Conservation (phyloP, 2,329 filamentous ascomycete species). For the Ceratocystis destructans region DNA sequence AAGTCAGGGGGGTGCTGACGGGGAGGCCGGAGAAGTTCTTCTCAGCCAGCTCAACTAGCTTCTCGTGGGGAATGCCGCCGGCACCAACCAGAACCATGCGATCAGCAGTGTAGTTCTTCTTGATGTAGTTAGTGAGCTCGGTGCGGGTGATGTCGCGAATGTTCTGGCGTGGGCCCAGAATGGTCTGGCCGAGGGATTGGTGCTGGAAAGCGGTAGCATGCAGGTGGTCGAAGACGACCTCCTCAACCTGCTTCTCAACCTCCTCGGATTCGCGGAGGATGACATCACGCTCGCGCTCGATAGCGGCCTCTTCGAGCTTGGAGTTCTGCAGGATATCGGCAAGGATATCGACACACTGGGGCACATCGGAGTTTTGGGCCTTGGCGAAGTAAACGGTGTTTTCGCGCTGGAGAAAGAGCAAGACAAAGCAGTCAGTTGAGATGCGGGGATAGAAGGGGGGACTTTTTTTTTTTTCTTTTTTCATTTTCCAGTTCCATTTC, state of each 20-base stretch:
- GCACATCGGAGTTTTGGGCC: slow-evolving; percentile 95
- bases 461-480: neutral
- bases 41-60: slow-evolving; percentile 91
- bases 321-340: slow-evolving; percentile 99
- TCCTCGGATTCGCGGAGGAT: slow-evolving; percentile 98
- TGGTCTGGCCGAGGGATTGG: slow-evolving; percentile 92
- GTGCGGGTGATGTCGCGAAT: slow-evolving; percentile 88
- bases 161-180: slow-evolving; percentile 95
- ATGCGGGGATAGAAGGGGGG: slow-evolving; percentile 3
- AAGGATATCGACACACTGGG: slow-evolving; percentile 92
- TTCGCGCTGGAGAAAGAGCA: slow-evolving; percentile 53
- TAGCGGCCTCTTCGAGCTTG: slow-evolving; percentile 83
- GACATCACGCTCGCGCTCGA: slow-evolving; percentile 95
- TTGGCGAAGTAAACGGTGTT: slow-evolving; percentile 99
- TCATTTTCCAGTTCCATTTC: neutral
- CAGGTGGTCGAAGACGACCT: slow-evolving; percentile 98
- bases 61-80: slow-evolving; percentile 82
- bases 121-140: slow-evolving; percentile 92
- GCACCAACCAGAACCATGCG: slow-evolving; percentile 97
- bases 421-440: slow-evolving; percentile 13
- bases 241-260: slow-evolving; percentile 99
- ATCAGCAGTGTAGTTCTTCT: slow-evolving; percentile 98
- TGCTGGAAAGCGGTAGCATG: slow-evolving; percentile 96
- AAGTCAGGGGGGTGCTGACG: slow-evolving; percentile 58
- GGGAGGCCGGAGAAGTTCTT: slow-evolving; percentile 82